Conservation (phyloP, 2,329 filamentous ascomycete genomes). For the Volutella citrinella region DNA sequence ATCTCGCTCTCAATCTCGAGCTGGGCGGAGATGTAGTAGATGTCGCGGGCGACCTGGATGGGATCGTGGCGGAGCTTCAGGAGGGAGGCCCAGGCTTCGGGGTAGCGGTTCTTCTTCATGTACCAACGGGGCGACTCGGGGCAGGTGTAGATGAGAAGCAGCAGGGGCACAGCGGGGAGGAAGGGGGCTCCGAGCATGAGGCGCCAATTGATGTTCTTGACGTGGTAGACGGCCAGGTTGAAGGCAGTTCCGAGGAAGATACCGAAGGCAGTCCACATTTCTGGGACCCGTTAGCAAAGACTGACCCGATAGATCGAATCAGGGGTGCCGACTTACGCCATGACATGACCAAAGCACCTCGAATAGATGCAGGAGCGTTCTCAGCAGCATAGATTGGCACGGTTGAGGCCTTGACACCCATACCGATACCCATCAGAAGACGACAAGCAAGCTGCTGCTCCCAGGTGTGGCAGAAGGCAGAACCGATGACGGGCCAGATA, state of each 20-base stretch:
- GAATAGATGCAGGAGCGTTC: slow-evolving; percentile 63
- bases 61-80: slow-evolving; percentile 47
- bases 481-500: slow-evolving; percentile 60
- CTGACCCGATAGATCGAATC: no score
- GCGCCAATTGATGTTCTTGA: slow-evolving; percentile 32
- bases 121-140: slow-evolving; percentile 64
- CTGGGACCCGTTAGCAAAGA: no score
- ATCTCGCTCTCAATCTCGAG: slow-evolving; percentile 39
- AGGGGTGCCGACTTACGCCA: no score
- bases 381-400: slow-evolving; percentile 76
- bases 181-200: slow-evolving; percentile 59
- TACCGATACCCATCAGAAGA: slow-evolving; percentile 66
- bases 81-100: slow-evolving; percentile 57
- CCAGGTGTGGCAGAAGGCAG: slow-evolving; percentile 64
- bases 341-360: slow-evolving; percentile 77
- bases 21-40: slow-evolving; percentile 52
- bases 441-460: slow-evolving; percentile 64
- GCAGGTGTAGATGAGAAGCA: slow-evolving; percentile 56
- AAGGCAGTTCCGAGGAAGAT: slow-evolving; percentile 43
- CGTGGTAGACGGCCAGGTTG: slow-evolving; percentile 31
- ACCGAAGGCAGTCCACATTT: slow-evolving; percentile 61
- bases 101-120: slow-evolving; percentile 62
- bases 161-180: slow-evolving; percentile 52
- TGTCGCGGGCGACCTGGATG: slow-evolving; percentile 57
- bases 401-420: slow-evolving; percentile 62